Percentiles rank a stretch among this genome's conserved stretches.
These are phyloP conservation scores for Ochetophila trinervis DNA, from an alignment of 306 rosid species.

Conservation along the genomic window DNA sequence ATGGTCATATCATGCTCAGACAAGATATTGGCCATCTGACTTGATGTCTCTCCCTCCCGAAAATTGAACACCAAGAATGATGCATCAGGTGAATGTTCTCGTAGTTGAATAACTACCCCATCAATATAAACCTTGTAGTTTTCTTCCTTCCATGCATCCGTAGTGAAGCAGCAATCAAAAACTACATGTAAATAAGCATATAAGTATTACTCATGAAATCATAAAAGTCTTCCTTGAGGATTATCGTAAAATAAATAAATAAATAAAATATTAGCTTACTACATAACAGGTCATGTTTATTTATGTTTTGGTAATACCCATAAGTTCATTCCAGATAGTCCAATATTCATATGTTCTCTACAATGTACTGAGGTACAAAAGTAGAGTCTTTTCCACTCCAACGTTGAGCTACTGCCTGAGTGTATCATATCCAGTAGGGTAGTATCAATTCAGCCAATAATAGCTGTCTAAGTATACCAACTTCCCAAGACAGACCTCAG, in stretches of 20 bases:
- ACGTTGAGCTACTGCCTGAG: neutral
- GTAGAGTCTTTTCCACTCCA: too few species aligned
- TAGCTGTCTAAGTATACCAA: too few species aligned
- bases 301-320: neutral
- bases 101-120: slow-evolving; percentile 58
- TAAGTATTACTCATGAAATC: neutral
- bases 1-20: slow-evolving; percentile 78
- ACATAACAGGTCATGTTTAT: neutral
- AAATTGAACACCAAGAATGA: slow-evolving; percentile 80
- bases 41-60: slow-evolving; percentile 48
- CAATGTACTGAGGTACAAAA: too few species aligned
- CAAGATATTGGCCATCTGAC: slow-evolving; percentile 54
- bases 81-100: slow-evolving; percentile 63
- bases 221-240: neutral
- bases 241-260: neutral
- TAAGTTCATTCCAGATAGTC: neutral
- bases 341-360: neutral
- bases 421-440: neutral
- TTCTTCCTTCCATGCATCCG: slow-evolving; percentile 77
- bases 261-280: too few species aligned
- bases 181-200: slow-evolving; percentile 34
- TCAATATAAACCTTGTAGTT: slow-evolving; percentile 58
- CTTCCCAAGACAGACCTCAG: too few species aligned
- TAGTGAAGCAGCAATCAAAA: slow-evolving; percentile 82
- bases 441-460: too few species aligned